A percentile compares a stretch with the other conserved stretches of the same genome.
phyloP scores from a whole-genome alignment of 148 eudicot species.

The Amaranthus hypochondriacus region DNA sequence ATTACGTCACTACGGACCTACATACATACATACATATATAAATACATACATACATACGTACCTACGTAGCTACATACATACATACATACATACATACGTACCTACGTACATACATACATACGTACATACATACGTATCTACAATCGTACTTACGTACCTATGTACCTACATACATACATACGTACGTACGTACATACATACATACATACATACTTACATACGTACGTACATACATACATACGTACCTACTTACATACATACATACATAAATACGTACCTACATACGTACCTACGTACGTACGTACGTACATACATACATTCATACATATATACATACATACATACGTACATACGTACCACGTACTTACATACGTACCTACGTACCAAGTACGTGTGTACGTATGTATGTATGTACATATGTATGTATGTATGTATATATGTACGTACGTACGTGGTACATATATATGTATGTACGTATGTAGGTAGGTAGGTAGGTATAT shows the following conservation, averaged over 20 bases:
- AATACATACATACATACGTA: background rate
- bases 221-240: background rate
- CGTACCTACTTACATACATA: constrained; percentile 1
- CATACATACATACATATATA: background rate
- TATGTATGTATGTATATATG: background rate
- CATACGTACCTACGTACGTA: background rate
- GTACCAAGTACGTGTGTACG: background rate
- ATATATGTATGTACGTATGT: background rate
- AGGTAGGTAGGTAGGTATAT: no score
- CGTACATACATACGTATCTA: background rate
- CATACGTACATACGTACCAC: background rate
- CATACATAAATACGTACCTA: background rate
- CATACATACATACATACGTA: background rate
- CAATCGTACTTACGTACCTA: no score
- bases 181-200: background rate
- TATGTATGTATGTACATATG: background rate
- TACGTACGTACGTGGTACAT: background rate
- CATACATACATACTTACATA: background rate
- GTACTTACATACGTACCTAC: background rate
- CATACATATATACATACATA: background rate
- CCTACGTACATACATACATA: background rate
- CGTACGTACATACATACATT: background rate
- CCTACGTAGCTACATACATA: background rate
- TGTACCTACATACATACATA: background rate
- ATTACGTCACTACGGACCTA: background rate